Evolutionary conservation across 2,329 filamentous ascomycete species (phyloP), one percentile per base, ranked within the genome.

Genomic region (Teratosphaeriaceae sp.): DNA sequence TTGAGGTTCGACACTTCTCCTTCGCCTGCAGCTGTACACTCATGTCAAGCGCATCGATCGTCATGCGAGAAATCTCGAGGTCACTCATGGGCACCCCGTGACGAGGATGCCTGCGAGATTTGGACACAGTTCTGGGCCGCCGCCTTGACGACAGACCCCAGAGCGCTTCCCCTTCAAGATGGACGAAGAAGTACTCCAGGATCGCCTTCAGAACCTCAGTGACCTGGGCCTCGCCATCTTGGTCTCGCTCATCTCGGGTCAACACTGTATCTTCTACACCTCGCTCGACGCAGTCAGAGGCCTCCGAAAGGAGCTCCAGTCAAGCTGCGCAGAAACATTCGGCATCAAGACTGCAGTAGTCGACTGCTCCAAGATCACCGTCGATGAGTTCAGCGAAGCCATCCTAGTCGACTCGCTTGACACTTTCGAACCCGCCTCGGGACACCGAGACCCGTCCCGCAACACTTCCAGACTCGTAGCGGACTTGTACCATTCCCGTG

Each of bases 261-360:
- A 95, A 64, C 89, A 97, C 64, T 95, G 88, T 67, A 80, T 97
- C 55, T 80, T 97, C 58, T 84, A 88, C 65, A 85, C 86, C 13
- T 76, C 81, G 2, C 62, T 69, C 3, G 68, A 76, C 22, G 38
- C 31, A 2, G 46, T 44, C 16, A 45, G 47, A 15, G 45, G 48
- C 16, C 42, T 58, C n/a, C 49, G 51, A 35, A 46, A 56, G 42
- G 55, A 60, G 27, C 44, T 59, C 15, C 53, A 85, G 79, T 74
- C 90, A 42, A 75, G 89, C 40, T 78, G 80, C 45, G 69, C 72
- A 15, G 77, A 78, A 49, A 80, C 82, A 2, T 96, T 96, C 60
- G 80, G 80, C 36, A 75, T 95, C 24, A 74, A 75, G 15, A 80
- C 77, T 55, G 76, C 76, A 42, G 72, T 88, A 29, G 66, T 97